phyloP scores from a whole-genome alignment of 495 filamentous ascomycete species.

The Platismatia glauca region DNA sequence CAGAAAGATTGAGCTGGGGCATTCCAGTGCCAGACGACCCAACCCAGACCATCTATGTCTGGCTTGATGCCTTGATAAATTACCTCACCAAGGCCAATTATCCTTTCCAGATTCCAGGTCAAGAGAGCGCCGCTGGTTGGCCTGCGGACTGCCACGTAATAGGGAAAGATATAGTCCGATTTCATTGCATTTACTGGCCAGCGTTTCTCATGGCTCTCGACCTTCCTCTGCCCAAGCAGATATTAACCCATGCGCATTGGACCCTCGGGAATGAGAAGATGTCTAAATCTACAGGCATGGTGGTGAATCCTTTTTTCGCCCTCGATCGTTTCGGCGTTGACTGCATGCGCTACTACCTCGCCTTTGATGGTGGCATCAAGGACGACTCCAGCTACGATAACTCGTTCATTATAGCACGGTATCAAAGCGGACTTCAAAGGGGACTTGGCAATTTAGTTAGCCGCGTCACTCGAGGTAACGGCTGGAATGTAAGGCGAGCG shows the following conservation, averaged over 20 bases:
- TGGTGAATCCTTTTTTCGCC: conserved; percentile 90
- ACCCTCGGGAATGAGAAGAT: conserved; percentile 83
- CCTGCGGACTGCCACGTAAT: conserved; percentile 87
- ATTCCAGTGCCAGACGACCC: conserved; percentile 79
- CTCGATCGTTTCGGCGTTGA: conserved; percentile 83
- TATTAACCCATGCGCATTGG: conserved; percentile 92
- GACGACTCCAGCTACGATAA: conserved; percentile 83
- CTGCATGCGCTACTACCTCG: conserved; percentile 78
- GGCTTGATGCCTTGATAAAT: conserved; percentile 92
- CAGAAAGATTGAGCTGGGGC: conserved; percentile 73
- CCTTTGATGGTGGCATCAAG: conserved; percentile 61
- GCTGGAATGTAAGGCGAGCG: conserved; percentile 47
- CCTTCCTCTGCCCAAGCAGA: conserved; percentile 68
- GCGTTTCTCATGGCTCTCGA: conserved; percentile 86
- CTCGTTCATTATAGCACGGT: conserved; percentile 58
- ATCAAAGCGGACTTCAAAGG: conserved; percentile 65
- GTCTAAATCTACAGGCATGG: conserved; percentile 91
- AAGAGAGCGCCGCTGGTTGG: conserved; percentile 59
- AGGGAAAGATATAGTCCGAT: conserved; percentile 92
- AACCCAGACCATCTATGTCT: conserved; percentile 91
- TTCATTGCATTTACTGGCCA: conserved; percentile 97
- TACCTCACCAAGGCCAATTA: conserved; percentile 85
- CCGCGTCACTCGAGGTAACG: conserved; percentile 57
- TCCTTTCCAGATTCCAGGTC: conserved; percentile 58
- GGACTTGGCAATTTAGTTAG: conserved; percentile 71